Conservation (phyloP, 179 eudicot genomes). For the Silene noctiflora region DNA sequence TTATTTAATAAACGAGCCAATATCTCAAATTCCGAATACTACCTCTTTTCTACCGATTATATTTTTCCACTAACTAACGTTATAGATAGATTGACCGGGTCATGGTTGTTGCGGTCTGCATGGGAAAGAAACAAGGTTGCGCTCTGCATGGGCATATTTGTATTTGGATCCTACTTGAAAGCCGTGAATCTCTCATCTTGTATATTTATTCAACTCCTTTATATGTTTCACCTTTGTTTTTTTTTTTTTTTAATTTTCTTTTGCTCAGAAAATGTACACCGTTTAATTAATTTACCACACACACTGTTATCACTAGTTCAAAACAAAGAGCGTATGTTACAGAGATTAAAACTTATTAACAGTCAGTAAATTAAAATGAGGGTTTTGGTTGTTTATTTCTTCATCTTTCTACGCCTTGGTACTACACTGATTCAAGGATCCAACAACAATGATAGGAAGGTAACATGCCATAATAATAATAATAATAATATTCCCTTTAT, state of each 20-base stretch:
- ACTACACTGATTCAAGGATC: slow-evolving; percentile 27
- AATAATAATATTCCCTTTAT: not conserved
- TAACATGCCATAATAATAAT: not conserved
- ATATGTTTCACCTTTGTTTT: not conserved
- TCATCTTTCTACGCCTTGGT: slow-evolving; percentile 18
- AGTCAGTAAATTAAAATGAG: slow-evolving; percentile 17
- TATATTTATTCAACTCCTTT: slow-evolving; percentile 13
- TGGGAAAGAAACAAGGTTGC: not conserved
- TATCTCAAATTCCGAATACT: too few species aligned
- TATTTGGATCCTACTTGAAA: slow-evolving; percentile 26
- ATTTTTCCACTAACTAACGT: too few species aligned
- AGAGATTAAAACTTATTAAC: not conserved
- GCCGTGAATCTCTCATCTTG: slow-evolving; percentile 24
- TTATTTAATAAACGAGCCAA: too few species aligned
- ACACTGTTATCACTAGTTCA: not conserved
- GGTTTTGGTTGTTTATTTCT: not conserved
- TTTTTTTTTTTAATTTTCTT: not conserved
- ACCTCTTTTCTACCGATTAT: too few species aligned
- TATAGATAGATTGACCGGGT: not conserved
- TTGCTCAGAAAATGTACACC: not conserved
- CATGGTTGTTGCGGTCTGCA: slow-evolving; percentile 6
- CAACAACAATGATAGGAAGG: slow-evolving; percentile 37
- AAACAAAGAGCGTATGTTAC: not conserved
- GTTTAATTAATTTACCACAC: not conserved
- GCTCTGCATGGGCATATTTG: not conserved